Base-by-base conservation (phyloP, 2,329 filamentous ascomycete genomes). In the Bipolaris oryzae region DNA sequence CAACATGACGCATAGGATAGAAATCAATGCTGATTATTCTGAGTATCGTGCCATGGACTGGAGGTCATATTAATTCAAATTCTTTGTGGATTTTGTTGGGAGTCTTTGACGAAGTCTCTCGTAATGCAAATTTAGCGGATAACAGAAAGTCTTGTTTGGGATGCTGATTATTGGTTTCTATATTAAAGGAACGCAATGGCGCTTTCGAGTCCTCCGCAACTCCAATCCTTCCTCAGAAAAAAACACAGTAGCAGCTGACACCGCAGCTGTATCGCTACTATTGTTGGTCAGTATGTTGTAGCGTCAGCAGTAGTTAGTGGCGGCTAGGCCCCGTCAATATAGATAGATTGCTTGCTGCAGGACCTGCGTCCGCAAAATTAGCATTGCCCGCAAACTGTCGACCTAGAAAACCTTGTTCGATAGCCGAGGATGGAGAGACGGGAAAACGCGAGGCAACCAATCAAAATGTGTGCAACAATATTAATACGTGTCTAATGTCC, bases 401-500 rank as follows among this genome's bases (percentile, higher is more conserved):
- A 16, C 11, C 7, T 7, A 43, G 6, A 35, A 13, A 13, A 25
- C 3, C 34, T 37, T 44, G 31, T 18, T 37, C 5, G 20, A 34
- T 7, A 50, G 16, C 31, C 9, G n/a, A 38, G n/a, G 15, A 15
- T 20, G 9, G 15, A 34, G 10, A 31, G n/a, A 28, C 3, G 28
- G 15, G 16, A 35, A 3, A 7, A 6, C 10, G 9, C 15, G 1
- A 34, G 10, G 28, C 11, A 28, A 25, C 10, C 1, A 7, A 18
- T 23, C 18, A 7, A 9, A 46, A 18, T 20, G 37, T 44, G 33
- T 31, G 33, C 28, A 33, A 31, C 13, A 28, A 34, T 38, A 25
- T 33, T 37, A 56, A 56, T 53, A 33, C 31, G 20, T 57, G 16
- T 47, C 33, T 57, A 47, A 5, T 31, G 21, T 57, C 50, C 18